A percentile compares a stretch with the other conserved stretches of the same genome.
Conservation (phyloP, 306 rosid genomes). For the Cucumis sativus region Cucumber_9930_V3 NC_026661.2:1807501-1808000, state of each 20-base stretch:
- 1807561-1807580: background rate
- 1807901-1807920: background rate
- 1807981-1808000: too few species aligned
- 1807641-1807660: slow-evolving; percentile 23
- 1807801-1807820: background rate
- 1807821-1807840: background rate
- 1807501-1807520: slow-evolving; percentile 24
- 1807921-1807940: background rate
- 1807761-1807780: background rate
- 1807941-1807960: background rate
- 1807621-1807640: slow-evolving; percentile 49
- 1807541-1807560: background rate
- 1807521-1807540: slow-evolving; percentile 40
- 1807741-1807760: background rate
- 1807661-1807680: slow-evolving; percentile 33
- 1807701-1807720: background rate
- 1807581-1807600: background rate
- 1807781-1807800: background rate
- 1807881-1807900: background rate
- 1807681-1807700: slow-evolving; percentile 10
- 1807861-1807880: background rate
- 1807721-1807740: background rate
- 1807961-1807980: too few species aligned
- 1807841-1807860: background rate
- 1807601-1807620: background rate